These are phyloP conservation scores for Aspergillus sojae DNA, from an alignment of 2,329 filamentous ascomycete genomes.

Conservation along the genomic window DNA sequence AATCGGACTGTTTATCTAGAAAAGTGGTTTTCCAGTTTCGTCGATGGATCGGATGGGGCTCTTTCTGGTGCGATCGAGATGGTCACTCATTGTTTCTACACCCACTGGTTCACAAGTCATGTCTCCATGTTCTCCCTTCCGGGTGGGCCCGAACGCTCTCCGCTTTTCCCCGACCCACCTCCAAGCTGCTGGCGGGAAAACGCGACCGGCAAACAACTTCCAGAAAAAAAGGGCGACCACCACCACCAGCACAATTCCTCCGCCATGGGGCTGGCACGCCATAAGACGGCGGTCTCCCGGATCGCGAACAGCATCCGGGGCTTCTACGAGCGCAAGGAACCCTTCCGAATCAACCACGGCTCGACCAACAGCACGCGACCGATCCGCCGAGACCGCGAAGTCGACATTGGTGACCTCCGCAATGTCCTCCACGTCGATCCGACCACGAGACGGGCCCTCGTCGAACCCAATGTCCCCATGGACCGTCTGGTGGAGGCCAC, in stretches of 20 bases:
- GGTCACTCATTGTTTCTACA: too few relatives aligned
- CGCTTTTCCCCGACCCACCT: background rate
- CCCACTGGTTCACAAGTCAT: too few relatives aligned
- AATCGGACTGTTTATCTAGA: too few relatives aligned
- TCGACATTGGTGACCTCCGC: slow-evolving; percentile 69
- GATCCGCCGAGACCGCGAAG: slow-evolving; percentile 31
- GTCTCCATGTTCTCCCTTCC: too few relatives aligned
- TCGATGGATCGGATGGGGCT: too few relatives aligned
- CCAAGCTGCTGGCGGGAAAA: background rate
- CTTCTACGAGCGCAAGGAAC: slow-evolving; percentile 40
- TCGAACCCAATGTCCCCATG: slow-evolving; percentile 73
- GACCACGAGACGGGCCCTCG: slow-evolving; percentile 57
- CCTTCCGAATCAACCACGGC: slow-evolving; percentile 75
- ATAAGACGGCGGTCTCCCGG: slow-evolving; percentile 13
- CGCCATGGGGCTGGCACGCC: slow-evolving; percentile 11
- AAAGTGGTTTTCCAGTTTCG: too few relatives aligned
- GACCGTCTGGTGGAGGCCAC: slow-evolving; percentile 63
- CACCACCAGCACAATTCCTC: background rate
- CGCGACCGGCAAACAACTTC: background rate
- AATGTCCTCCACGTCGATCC: slow-evolving; percentile 65
- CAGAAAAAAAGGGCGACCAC: background rate
- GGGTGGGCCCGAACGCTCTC: background rate
- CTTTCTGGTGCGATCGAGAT: too few relatives aligned
- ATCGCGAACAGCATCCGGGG: slow-evolving; percentile 12
- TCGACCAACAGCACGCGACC: slow-evolving; percentile 75